Percentiles rank a stretch among this genome's conserved stretches.
Conservation (phyloP, 768 basidiomycete species). For the Leccinum uliginosum region DNA sequence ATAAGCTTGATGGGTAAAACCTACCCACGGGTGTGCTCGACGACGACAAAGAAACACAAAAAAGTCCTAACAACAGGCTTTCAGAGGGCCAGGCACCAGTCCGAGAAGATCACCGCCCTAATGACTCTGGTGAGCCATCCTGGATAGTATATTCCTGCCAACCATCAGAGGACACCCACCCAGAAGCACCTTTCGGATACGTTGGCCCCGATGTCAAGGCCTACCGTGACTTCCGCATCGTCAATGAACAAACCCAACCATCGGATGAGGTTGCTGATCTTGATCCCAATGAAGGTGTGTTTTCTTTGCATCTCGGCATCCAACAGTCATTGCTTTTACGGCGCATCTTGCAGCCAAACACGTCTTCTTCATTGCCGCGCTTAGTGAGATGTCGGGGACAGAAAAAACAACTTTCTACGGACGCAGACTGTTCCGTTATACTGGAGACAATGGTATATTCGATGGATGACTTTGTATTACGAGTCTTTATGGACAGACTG, state of each 20-base stretch:
- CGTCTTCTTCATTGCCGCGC: slow-evolving; percentile 80
- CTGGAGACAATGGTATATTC: slow-evolving; percentile 87
- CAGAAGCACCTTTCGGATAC: slow-evolving; percentile 83
- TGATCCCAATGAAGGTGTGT: slow-evolving; percentile 70
- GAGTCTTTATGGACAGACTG: slow-evolving; percentile 85
- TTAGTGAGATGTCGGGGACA: slow-evolving; percentile 81
- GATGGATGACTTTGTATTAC: slow-evolving; percentile 94
- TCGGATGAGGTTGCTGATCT: slow-evolving; percentile 43
- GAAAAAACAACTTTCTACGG: slow-evolving; percentile 89
- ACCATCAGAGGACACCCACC: slow-evolving; percentile 40
- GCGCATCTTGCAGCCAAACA: slow-evolving; percentile 60
- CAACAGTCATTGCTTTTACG: background rate
- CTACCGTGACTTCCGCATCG: slow-evolving; percentile 86
- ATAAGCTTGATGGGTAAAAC: too few relatives aligned
- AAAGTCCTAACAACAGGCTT: slow-evolving; percentile 33
- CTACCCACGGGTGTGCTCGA: too few relatives aligned
- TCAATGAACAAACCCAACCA: slow-evolving; percentile 65
- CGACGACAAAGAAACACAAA: slow-evolving; percentile 71
- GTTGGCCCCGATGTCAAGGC: slow-evolving; percentile 89
- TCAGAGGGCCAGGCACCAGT: background rate
- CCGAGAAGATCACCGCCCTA: slow-evolving; percentile 1
- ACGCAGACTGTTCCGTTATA: slow-evolving; percentile 88
- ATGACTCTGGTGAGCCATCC: slow-evolving; percentile 46
- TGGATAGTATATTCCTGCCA: slow-evolving; percentile 59
- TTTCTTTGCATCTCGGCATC: background rate